These are phyloP conservation scores for Fusarium sp. DNA, from an alignment of 2,329 filamentous ascomycete genomes.

Conservation along the genomic window DNA sequence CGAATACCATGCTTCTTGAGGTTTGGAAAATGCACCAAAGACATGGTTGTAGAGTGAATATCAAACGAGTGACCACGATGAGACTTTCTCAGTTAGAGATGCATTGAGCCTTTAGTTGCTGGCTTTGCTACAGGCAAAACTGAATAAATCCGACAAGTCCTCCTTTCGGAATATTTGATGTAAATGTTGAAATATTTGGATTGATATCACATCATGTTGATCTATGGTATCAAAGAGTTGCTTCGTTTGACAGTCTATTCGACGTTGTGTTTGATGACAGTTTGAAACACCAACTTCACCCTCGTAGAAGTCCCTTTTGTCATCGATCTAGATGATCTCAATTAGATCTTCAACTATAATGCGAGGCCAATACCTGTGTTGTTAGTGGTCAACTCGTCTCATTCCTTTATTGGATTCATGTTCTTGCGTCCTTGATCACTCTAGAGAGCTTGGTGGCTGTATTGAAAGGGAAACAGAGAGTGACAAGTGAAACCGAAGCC, in stretches of 20 bases:
- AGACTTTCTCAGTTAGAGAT: neutral
- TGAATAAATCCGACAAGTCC: neutral
- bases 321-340: neutral
- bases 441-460: neutral
- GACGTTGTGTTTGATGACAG: neutral
- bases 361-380: neutral
- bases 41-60: slow-evolving; percentile 30
- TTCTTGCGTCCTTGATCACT: neutral
- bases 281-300: neutral
- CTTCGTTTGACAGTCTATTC: neutral
- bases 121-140: neutral
- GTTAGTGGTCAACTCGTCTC: neutral
- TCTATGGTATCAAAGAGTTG: neutral
- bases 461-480: neutral
- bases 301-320: neutral
- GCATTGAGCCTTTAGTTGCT: neutral
- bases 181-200: neutral
- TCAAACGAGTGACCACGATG: slow-evolving; percentile 28
- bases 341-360: neutral
- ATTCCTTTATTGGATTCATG: neutral
- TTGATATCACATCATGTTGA: neutral
- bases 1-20: slow-evolving; percentile 37
- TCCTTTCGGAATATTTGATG: neutral
- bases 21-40: slow-evolving; percentile 4
- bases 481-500: neutral